Base-by-base conservation (phyloP, 345 rosid genomes). In the Euphorbia peplus region DNA sequence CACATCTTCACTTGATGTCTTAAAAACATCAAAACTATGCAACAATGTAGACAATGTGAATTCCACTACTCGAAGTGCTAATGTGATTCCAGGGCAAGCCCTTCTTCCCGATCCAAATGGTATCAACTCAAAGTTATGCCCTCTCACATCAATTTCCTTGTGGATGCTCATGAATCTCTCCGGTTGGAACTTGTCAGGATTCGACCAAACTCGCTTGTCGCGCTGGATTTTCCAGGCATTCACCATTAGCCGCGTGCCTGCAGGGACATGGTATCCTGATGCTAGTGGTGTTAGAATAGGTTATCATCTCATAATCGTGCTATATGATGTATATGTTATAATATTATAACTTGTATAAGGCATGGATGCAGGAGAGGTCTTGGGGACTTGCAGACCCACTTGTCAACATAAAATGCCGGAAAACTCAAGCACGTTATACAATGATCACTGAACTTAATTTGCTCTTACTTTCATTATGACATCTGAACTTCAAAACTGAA, bases 61-160 rank as follows among this genome's bases (percentile, higher is more conserved):
- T 24, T 70, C 53, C 29, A 62, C 67, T 25, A 39, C 54, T 26
- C 32, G 52, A 30, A 70, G 60, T 8, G 37, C 67, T 12, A 70
- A 35, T 22, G 60, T 14, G n/a, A 70, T 51, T 22, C 67, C 73
- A 32, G 68, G 62, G 46, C 74, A 70, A 0, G 68, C 39, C 74
- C 74, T 61, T 52, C 74, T 62, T 62, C 74, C 74, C 8, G 73
- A 51, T 22, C 73, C 73, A 37, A 70, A 70, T 10, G 73, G 73
- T 13, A 70, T 50, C 8, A 62, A n/a, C 26, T 70, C 68, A 24
- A 61, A 70, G 24, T 37, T 61, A 53, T 70, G 61, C n/a, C 73
- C 73, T 41, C 12, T 70, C 19, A 61, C 11, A 47, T 62, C 73
- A 8, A 25, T 70, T 13, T 62, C 73, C 53, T 50, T 62, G n/a